These are phyloP conservation scores for Pugionium cornutum DNA, from an alignment of 345 rosid genomes.

Conservation along the genomic window DNA sequence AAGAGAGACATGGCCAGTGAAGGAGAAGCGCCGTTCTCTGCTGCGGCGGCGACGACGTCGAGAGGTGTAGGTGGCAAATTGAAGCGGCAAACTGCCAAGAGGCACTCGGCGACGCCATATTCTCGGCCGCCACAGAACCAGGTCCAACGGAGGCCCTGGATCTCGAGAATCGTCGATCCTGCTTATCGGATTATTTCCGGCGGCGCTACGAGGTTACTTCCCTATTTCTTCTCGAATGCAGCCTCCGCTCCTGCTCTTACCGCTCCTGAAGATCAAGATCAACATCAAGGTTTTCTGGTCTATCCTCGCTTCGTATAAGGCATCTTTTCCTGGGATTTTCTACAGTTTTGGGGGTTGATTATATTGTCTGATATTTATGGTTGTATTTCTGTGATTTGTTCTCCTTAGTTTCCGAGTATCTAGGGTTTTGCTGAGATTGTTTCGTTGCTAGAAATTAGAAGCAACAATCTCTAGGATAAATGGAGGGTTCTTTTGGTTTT, in stretches of 20 bases:
- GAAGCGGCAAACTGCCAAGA: slow-evolving; percentile 47
- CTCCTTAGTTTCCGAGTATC: slow-evolving; percentile 6
- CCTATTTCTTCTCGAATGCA: slow-evolving; percentile 59
- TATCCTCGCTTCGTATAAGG: slow-evolving; percentile 15
- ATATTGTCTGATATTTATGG: background rate
- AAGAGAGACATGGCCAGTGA: slow-evolving; percentile 35
- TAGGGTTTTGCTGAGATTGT: slow-evolving; percentile 35
- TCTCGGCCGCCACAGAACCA: slow-evolving; percentile 56
- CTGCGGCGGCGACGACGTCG: slow-evolving; percentile 13
- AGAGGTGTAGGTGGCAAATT: slow-evolving; percentile 73
- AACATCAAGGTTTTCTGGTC: slow-evolving; percentile 44
- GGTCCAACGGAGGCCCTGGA: slow-evolving; percentile 53
- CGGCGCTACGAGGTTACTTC: slow-evolving; percentile 67
- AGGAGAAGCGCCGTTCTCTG: slow-evolving; percentile 44
- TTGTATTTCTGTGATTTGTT: background rate
- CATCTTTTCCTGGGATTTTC: slow-evolving; percentile 1
- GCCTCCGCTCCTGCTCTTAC: slow-evolving; percentile 44
- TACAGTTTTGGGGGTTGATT: slow-evolving; percentile 12
- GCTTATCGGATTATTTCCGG: slow-evolving; percentile 67
- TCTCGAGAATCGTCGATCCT: slow-evolving; percentile 81
- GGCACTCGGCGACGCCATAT: slow-evolving; percentile 56
- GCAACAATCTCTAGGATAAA: background rate
- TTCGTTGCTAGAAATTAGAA: slow-evolving; percentile 13
- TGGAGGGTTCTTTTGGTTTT: slow-evolving; percentile 5
- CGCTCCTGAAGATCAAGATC: slow-evolving; percentile 35